Percentiles rank a stretch among this genome's conserved stretches.
These are phyloP conservation scores for Dipteronia dyeriana DNA, from an alignment of 345 rosid genomes.

Conservation along the genomic window DNA sequence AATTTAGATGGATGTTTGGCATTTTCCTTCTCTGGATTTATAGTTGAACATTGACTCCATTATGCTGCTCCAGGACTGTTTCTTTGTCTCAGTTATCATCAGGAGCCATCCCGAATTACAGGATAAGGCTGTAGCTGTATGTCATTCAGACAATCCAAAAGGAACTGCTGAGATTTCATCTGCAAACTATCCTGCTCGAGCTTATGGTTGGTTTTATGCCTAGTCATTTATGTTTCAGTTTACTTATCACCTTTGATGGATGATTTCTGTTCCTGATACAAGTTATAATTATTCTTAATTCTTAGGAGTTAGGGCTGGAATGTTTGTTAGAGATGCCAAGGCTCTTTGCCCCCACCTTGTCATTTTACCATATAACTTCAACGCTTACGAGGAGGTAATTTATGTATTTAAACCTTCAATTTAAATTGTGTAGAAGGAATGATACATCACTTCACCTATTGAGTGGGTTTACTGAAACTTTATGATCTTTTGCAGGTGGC, in stretches of 20 bases:
- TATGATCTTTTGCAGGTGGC: slow-evolving; percentile 63
- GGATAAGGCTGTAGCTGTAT: slow-evolving; percentile 86
- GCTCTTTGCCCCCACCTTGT: slow-evolving; percentile 82
- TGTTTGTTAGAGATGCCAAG: slow-evolving; percentile 92
- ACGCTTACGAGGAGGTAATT: slow-evolving; percentile 83
- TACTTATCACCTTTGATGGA: slow-evolving; percentile 11
- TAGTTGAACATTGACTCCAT: slow-evolving; percentile 22
- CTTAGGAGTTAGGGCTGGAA: slow-evolving; percentile 85
- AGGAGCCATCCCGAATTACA: slow-evolving; percentile 66
- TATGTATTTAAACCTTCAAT: background rate
- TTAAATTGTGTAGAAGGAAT: slow-evolving; percentile 12
- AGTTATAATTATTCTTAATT: slow-evolving; percentile 12
- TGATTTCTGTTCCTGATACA: slow-evolving; percentile 19
- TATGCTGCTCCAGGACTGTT: slow-evolving; percentile 76
- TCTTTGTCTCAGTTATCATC: slow-evolving; percentile 90
- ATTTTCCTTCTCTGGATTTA: background rate
- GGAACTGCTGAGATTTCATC: slow-evolving; percentile 99
- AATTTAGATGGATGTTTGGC: slow-evolving; percentile 1
- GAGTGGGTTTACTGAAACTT: background rate
- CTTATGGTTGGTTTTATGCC: slow-evolving; percentile 60
- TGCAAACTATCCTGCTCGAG: slow-evolving; percentile 93
- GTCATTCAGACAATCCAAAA: slow-evolving; percentile 88
- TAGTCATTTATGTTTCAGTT: slow-evolving; percentile 26
- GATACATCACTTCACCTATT: slow-evolving; percentile 6
- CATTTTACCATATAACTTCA: slow-evolving; percentile 86